phyloP scores from a whole-genome alignment of 768 basidiomycete genomes.

The Austroboletus festivus region DNA sequence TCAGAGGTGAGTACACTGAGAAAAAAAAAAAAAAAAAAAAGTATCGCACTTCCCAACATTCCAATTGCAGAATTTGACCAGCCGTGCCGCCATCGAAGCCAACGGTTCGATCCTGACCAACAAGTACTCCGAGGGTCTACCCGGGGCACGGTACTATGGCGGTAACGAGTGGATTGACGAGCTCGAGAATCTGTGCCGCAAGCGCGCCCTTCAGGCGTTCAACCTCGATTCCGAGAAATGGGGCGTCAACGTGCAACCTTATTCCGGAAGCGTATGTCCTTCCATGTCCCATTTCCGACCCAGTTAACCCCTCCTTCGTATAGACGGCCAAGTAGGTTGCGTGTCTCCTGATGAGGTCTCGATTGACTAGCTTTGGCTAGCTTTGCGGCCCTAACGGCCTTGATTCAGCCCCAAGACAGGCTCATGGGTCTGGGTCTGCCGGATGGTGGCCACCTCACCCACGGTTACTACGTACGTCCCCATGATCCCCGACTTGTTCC shows the following conservation, averaged over 20 bases:
- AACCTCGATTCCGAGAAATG: conserved; percentile 88
- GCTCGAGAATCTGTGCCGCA: conserved; percentile 90
- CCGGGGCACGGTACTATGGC: conserved; percentile 94
- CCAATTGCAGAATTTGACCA: conserved; percentile 81
- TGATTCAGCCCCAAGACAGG: conserved; percentile 95
- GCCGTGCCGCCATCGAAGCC: conserved; percentile 93
- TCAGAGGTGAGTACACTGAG: conserved; percentile 78
- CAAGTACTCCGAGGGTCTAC: conserved; percentile 99
- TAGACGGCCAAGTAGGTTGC: conserved; percentile 82
- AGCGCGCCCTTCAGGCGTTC: conserved; percentile 95
- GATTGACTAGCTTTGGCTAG: conserved; percentile 37
- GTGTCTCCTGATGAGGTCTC: neutral
- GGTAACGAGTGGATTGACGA: conserved; percentile 98
- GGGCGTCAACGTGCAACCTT: conserved; percentile 99
- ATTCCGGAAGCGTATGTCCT: conserved; percentile 84
- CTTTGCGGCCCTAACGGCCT: conserved; percentile 94
- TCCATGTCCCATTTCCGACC: neutral
- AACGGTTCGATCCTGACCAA: conserved; percentile 98
- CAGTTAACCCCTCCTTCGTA: conserved; percentile 6
- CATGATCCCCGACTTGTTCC: neutral
- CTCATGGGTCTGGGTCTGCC: conserved; percentile 99
- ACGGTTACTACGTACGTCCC: conserved; percentile 85
- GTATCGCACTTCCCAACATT: conserved; percentile 1
- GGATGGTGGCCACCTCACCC: conserved; percentile 95
- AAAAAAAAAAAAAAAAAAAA: too few species aligned